Base-by-base conservation (phyloP, 768 basidiomycete genomes). In the Panus rudis region DNA sequence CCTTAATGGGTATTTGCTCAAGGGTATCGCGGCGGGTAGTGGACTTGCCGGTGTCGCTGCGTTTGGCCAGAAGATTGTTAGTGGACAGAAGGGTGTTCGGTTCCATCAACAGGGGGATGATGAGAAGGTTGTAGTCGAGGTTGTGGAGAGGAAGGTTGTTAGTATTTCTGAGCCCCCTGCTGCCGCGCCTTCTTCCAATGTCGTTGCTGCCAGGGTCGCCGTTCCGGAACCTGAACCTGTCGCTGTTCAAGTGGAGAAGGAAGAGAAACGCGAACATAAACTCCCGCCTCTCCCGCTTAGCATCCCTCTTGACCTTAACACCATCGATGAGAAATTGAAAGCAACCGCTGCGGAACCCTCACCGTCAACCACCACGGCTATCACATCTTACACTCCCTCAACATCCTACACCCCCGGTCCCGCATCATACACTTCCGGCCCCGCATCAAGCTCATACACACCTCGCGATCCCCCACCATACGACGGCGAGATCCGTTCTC, bases 1-100 rank as follows among this genome's bases (percentile, higher is more conserved):
- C 43, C 70, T 99, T 45, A 99, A 99, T 50, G 93, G 92, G 3
- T 97, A 90, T 58, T 72, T 97, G 13, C 75, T 99, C 46, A 93
- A 91, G 63, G 86, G 85, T 4, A 84, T 88, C 32, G 83, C 81
- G 0, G 78, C 78, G 10, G 81, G 63, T 16, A 61, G 58, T 14
- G 61, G 62, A 2, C 56, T 62, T 12, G 51, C 62, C 3, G 40
- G 47, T n/a, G 34, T 53, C 35, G 47, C 48, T 22, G n/a, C n/a
- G n/a, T n/a, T n/a, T n/a, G n/a, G n/a, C n/a, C 33, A 16, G n/a
- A 35, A 35, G 33, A 7, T 35, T 20, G 21, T 35, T 17, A 17
- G 33, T 17, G 33, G 33, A 7, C n/a, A n/a, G n/a, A 51, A 52
- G 7, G 56, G 53, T 24, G 56, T 57, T 28, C 52, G 56, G 4